Base-by-base conservation (phyloP, 352 stramenopile genomes). In the Phytophthora tubulina region DNA sequence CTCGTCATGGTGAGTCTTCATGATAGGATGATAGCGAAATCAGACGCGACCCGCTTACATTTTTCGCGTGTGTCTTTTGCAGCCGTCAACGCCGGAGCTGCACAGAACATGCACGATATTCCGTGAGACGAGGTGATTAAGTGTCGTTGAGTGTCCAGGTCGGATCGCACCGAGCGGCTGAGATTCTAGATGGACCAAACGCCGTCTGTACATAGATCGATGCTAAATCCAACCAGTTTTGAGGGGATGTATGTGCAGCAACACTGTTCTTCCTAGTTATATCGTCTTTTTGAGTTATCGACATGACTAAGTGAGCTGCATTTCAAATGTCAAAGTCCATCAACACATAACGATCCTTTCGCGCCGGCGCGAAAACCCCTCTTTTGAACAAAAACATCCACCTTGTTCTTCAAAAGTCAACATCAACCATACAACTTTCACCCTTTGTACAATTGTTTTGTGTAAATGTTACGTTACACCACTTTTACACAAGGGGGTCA, bases 101-200 rank as follows among this genome's bases (percentile, higher is more conserved):
- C 39, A 51, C 49, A 66, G 27, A 76, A 61, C 48, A 27, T 58
- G 13, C 53, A 71, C 45, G 42, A 60, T 38, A 64, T 72, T 21
- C 63, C 54, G 56, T 73, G 70, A 73, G 52, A 72, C 63, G 68
- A 63, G 46, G 57, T 54, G 38, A 61, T 32, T 35, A 41, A 52
- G 42, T 48, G 33, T 52, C 6, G 17, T 33, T 46, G 39, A 30
- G 9, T 53, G 39, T 49, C 27, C 60, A 48, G 13, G 5, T 58
- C 30, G 17, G 49, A 45, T 60, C 10, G 31, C 36, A 60, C 59
- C 4, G 48, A 46, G 9, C 45, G 31, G n/a, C 27, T 46, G 14
- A 53, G n/a, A 14, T 45, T 14, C 48, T 30, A 6, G 15, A 17
- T 58, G n/a, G 21, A 27, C 21, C 21, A 27, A 27, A 27, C 21